phyloP scores from a whole-genome alignment of 345 rosid species.

The Dipteronia dyeriana region DNA sequence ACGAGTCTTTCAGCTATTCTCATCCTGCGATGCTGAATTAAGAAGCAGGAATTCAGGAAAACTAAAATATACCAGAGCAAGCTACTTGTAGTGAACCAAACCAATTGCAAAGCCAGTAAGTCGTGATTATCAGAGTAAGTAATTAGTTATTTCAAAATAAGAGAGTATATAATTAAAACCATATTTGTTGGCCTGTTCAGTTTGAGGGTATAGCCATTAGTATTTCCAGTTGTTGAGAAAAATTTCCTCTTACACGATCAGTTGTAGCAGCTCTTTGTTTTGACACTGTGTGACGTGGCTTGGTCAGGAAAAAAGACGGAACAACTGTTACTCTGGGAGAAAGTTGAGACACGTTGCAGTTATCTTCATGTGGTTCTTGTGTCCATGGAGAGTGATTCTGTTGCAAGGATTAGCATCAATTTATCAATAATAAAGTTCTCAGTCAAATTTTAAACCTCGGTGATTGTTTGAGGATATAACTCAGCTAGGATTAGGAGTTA shows the following conservation, averaged over 20 bases:
- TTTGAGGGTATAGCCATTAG: background rate
- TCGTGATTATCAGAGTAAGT: background rate
- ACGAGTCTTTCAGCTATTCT: conserved; percentile 41
- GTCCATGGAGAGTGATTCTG: conserved; percentile 27
- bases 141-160: background rate
- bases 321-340: conserved; percentile 24
- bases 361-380: conserved; percentile 17
- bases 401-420: conserved; percentile 19
- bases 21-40: conserved; percentile 43
- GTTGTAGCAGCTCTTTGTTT: conserved; percentile 20
- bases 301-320: conserved; percentile 25
- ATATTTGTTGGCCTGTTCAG: conserved; percentile 9
- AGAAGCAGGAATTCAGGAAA: conserved; percentile 7
- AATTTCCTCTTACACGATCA: conserved; percentile 35
- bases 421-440: background rate
- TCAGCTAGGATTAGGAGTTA: background rate
- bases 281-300: conserved; percentile 10
- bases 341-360: conserved; percentile 17
- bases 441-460: conserved; percentile 6
- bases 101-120: background rate
- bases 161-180: background rate
- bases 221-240: conserved; percentile 6
- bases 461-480: background rate
- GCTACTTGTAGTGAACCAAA: background rate
- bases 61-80: background rate